These are phyloP conservation scores for Goniomonas avonlea DNA, from an alignment of 78 protist genomes.

Conservation along the genomic window DNA sequence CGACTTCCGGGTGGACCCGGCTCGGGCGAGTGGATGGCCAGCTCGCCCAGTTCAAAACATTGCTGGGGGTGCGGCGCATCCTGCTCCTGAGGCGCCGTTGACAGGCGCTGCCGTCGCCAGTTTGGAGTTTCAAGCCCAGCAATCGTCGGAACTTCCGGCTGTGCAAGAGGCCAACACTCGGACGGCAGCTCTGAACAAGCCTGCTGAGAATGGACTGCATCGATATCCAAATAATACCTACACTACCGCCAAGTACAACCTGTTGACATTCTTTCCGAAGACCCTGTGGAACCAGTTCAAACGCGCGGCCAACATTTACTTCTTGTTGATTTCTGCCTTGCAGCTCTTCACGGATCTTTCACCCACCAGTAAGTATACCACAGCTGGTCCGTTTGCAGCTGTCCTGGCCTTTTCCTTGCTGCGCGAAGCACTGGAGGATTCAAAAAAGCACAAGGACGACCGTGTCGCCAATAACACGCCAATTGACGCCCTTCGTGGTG, in stretches of 20 bases:
- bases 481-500: slow-evolving; percentile 19
- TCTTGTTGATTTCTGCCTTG: slow-evolving; percentile 60
- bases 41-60: too few species aligned
- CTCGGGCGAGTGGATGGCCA: too few species aligned
- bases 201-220: too few species aligned
- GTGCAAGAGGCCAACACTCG: too few species aligned
- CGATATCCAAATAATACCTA: too few species aligned
- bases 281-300: slow-evolving; percentile 35
- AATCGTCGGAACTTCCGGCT: too few species aligned
- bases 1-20: too few species aligned
- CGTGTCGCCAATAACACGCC: slow-evolving; percentile 5
- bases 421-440: slow-evolving; percentile 34
- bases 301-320: slow-evolving; percentile 66
- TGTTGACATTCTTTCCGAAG: slow-evolving; percentile 1
- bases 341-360: slow-evolving; percentile 58
- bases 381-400: slow-evolving; percentile 8
- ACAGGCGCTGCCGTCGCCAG: too few species aligned
- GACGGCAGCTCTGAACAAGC: too few species aligned
- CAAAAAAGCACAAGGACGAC: slow-evolving; percentile 36
- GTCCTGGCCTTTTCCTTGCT: background rate
- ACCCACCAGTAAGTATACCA: slow-evolving; percentile 22
- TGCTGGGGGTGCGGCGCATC: too few species aligned
- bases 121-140: too few species aligned
- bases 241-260: slow-evolving; percentile 26
- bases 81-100: too few species aligned